These are phyloP conservation scores for Petasospora fabianii DNA, from an alignment of 1,139 yeast species.

Conservation along the genomic window DNA sequence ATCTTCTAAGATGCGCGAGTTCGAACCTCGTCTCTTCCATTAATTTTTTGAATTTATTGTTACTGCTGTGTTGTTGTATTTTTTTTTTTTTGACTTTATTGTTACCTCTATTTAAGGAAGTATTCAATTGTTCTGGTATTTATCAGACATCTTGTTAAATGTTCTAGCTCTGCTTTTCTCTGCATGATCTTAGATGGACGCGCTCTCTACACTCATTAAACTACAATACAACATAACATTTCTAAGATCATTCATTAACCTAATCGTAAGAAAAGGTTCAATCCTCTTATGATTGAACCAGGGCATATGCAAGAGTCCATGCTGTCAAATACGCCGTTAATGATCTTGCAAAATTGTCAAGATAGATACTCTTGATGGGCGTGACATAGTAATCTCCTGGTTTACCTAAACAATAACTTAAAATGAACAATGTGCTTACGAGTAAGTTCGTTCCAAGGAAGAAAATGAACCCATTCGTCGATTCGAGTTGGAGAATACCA, in stretches of 20 bases:
- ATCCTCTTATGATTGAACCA: slow-evolving; percentile 37
- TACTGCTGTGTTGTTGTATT: not conserved
- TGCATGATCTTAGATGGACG: no score
- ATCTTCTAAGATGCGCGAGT: slow-evolving; percentile 30
- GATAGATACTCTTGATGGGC: slow-evolving; percentile 54
- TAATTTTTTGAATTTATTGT: slow-evolving; percentile 9
- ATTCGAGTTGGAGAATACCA: slow-evolving; percentile 68
- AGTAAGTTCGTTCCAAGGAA: slow-evolving; percentile 48
- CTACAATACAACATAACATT: not conserved
- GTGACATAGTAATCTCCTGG: slow-evolving; percentile 47
- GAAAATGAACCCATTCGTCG: slow-evolving; percentile 57
- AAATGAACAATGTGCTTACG: slow-evolving; percentile 41
- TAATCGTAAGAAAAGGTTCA: not conserved
- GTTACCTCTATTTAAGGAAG: no score
- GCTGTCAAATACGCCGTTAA: slow-evolving; percentile 73
- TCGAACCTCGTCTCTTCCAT: slow-evolving; percentile 31
- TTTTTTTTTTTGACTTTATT: not conserved
- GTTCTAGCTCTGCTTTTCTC: not conserved
- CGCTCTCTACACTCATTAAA: no score
- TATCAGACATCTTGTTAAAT: not conserved
- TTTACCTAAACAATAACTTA: slow-evolving; percentile 39
- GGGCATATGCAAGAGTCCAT: slow-evolving; percentile 80
- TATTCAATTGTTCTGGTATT: no score
- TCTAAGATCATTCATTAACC: not conserved
- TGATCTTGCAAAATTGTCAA: slow-evolving; percentile 54